Conservation (phyloP, 192 early-diverging fungal genomes). For the Gorgonomyces haynaldii region DNA sequence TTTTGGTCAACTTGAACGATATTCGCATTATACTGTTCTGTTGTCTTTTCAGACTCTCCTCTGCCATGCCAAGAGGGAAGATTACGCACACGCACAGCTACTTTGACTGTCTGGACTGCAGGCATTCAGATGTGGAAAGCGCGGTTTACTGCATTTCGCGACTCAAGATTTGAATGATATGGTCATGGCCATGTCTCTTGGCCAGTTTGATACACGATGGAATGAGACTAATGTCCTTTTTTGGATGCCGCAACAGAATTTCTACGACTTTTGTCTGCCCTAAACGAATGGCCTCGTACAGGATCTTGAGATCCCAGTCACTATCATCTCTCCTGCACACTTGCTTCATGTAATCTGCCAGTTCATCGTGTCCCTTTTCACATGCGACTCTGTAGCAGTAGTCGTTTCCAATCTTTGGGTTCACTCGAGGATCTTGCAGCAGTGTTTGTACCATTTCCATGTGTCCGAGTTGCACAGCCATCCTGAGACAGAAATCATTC, state of each 20-base stretch:
- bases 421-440: slow-evolving; percentile 8
- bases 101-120: slow-evolving; percentile 1
- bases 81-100: slow-evolving; percentile 1
- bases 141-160: no score
- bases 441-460: slow-evolving; percentile 3
- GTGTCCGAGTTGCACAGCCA: slow-evolving; percentile 1
- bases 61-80: slow-evolving; percentile 9
- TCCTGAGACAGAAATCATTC: not conserved
- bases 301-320: no score
- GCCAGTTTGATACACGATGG: no score
- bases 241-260: no score
- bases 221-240: no score
- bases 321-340: no score
- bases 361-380: slow-evolving; percentile 1
- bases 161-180: no score
- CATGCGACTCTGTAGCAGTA: not conserved
- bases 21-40: not conserved
- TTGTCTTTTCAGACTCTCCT: slow-evolving; percentile 2
- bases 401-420: slow-evolving; percentile 7
- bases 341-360: no score
- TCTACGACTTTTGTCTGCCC: no score
- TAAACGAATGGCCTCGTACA: no score
- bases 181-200: no score
- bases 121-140: no score
- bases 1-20: not conserved